phyloP scores from a whole-genome alignment of 2,329 filamentous ascomycete species.

The Trichothecium roseum region DNA sequence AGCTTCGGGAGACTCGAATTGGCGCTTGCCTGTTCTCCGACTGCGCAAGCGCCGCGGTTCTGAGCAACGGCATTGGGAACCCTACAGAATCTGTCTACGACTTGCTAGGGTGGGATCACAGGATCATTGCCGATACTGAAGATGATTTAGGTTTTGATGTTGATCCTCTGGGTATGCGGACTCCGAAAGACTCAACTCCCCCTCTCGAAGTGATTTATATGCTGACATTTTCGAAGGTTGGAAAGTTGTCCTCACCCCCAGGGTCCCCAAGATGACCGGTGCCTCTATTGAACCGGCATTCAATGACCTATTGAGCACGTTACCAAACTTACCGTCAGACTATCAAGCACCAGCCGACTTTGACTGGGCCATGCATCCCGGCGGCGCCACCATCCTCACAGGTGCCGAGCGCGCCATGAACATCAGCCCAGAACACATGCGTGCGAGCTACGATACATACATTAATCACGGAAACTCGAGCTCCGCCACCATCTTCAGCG shows the following conservation, averaged over 20 bases:
- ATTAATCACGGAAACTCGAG: slow-evolving; percentile 59
- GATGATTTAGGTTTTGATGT: slow-evolving; percentile 55
- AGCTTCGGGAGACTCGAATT: slow-evolving; percentile 50
- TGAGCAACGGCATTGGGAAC: slow-evolving; percentile 52
- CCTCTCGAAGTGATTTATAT: slow-evolving; percentile 1
- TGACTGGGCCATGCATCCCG: slow-evolving; percentile 66
- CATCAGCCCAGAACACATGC: slow-evolving; percentile 52
- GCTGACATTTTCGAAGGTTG: slow-evolving; percentile 30
- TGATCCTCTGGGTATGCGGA: slow-evolving; percentile 42
- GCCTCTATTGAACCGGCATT: slow-evolving; percentile 43
- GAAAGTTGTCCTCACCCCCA: slow-evolving; percentile 55
- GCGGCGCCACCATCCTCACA: slow-evolving; percentile 55
- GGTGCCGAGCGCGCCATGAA: slow-evolving; percentile 49
- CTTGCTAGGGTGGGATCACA: slow-evolving; percentile 55
- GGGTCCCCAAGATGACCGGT: slow-evolving; percentile 47
- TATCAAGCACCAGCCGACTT: slow-evolving; percentile 45
- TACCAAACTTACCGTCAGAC: slow-evolving; percentile 31
- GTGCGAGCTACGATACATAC: slow-evolving; percentile 61
- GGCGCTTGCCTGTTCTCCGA: slow-evolving; percentile 60
- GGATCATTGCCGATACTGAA: slow-evolving; percentile 50
- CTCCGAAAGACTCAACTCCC: slow-evolving; percentile 10
- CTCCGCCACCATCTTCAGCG: slow-evolving; percentile 59
- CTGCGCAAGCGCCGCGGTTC: slow-evolving; percentile 53
- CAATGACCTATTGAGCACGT: slow-evolving; percentile 37
- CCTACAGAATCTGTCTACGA: slow-evolving; percentile 40